A percentile compares a stretch with the other conserved stretches of the same genome.
These are phyloP conservation scores for Astraeus odoratus DNA, from an alignment of 768 basidiomycete species.

Conservation along the genomic window DNA sequence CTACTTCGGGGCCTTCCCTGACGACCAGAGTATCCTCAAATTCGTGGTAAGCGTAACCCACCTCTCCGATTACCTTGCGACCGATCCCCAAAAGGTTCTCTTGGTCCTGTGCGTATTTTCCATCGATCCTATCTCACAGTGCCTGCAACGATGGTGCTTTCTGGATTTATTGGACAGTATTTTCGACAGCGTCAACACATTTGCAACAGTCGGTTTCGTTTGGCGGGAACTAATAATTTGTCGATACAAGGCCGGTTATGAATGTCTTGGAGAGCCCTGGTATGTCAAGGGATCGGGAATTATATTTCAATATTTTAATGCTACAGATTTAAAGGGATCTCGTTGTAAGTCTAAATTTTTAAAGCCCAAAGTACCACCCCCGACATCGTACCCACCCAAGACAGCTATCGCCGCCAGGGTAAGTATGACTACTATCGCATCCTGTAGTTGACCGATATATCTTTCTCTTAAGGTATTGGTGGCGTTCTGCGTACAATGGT, in stretches of 20 bases:
- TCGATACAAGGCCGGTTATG: not conserved
- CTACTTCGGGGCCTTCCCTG: slow-evolving; percentile 14
- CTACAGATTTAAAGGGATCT: not conserved
- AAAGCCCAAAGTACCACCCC: not conserved
- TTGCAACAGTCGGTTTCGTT: not conserved
- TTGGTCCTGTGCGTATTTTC: not conserved
- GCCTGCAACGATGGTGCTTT: not conserved
- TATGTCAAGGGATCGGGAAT: no score
- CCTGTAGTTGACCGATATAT: not conserved
- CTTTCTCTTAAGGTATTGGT: slow-evolving; percentile 8
- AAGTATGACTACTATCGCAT: not conserved
- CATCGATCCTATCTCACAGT: not conserved
- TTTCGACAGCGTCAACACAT: not conserved
- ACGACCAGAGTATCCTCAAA: slow-evolving; percentile 9
- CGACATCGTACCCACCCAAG: slow-evolving; percentile 1
- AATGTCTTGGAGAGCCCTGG: not conserved
- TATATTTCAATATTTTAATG: not conserved
- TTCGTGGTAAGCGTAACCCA: slow-evolving; percentile 9
- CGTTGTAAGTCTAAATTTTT: not conserved
- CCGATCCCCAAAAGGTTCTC: not conserved
- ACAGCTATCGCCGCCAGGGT: not conserved
- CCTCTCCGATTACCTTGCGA: not conserved
- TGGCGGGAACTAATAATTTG: not conserved
- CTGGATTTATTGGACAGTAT: not conserved
- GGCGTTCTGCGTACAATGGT: slow-evolving; percentile 19